Conservation (phyloP, 2,329 filamentous ascomycete species). For the Cercospora zeae-maydis region DNA sequence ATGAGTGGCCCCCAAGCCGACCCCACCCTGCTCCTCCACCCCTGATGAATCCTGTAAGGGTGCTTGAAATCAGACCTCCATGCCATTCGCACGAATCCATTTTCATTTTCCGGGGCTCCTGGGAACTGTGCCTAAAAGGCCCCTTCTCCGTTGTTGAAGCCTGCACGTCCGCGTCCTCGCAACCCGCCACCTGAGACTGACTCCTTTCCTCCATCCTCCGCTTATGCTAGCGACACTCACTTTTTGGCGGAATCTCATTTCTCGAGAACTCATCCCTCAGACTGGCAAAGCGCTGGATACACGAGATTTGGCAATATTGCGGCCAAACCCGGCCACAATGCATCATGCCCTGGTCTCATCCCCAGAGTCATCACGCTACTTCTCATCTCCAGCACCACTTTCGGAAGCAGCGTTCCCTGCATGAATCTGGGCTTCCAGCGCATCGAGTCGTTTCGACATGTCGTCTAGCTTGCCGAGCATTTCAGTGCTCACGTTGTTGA, state of each 20-base stretch:
- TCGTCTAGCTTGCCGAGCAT: slow-evolving; percentile 93
- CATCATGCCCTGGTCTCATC: neutral
- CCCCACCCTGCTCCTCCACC: neutral
- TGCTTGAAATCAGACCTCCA: neutral
- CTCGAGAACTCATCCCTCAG: neutral
- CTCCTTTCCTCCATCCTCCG: neutral
- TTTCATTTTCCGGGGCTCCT: neutral
- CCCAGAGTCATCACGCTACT: neutral
- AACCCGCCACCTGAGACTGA: neutral
- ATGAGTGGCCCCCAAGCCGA: neutral
- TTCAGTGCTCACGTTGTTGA: slow-evolving; percentile 78
- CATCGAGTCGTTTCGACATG: slow-evolving; percentile 83
- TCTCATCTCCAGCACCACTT: slow-evolving; percentile 2
- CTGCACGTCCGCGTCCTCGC: neutral
- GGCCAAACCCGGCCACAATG: neutral
- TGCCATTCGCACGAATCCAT: neutral
- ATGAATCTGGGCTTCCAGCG: slow-evolving; percentile 70
- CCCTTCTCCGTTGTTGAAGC: neutral
- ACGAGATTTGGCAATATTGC: neutral
- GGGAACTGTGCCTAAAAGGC: neutral
- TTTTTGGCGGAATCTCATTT: neutral
- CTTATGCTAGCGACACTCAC: neutral
- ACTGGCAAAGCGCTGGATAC: neutral
- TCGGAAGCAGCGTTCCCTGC: slow-evolving; percentile 45
- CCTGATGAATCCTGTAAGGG: neutral